Base-by-base conservation (phyloP, 768 basidiomycete genomes). In the Cubamyces sp. region DNA sequence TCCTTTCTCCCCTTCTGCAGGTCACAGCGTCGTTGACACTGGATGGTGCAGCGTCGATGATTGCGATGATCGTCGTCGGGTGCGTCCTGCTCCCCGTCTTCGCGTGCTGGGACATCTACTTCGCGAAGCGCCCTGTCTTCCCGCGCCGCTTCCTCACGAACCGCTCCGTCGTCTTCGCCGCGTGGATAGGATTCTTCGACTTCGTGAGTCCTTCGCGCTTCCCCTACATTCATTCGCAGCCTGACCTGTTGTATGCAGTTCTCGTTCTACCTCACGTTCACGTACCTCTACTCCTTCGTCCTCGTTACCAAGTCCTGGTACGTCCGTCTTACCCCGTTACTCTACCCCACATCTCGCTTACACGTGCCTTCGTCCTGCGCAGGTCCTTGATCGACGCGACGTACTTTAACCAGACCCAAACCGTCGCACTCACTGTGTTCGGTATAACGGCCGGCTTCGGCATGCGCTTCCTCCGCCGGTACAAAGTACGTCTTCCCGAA, bases 221-320 rank as follows among this genome's bases (percentile, higher is more conserved):
- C 9, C 42, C 12, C 3, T 11, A 1, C 42, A 2, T 43, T n/a
- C 16, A 18, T 6, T n/a, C 1, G 42, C 12, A 6, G 1, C 16
- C 42, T 43, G 15, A 43, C 6, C 18, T 16, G 2, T 14, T n/a
- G 14, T 7, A 7, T 6, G 6, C 55, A 87, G 85, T 67, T 84
- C 67, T 84, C 86, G 2, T 87, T 83, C 75, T 87, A 84, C 77
- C 79, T 92, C 48, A 87, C 88, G 0, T 87, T 77, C 73, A 85
- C 87, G 11, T 92, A 91, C 69, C 82, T 91, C 18, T 92, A 84
- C 76, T 87, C 87, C 1, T 90, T 86, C 72, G 80, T 88, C 42
- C 59, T 82, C 57, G 73, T 73, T 30, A 66, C 68, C 25, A 69
- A 68, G 64, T 48, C 54, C 15, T 68, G 68, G 67, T 66, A 34